A percentile compares a stretch with the other conserved stretches of the same genome.
phyloP scores from a whole-genome alignment of 352 stramenopile genomes.

The Pythium volutum region DNA sequence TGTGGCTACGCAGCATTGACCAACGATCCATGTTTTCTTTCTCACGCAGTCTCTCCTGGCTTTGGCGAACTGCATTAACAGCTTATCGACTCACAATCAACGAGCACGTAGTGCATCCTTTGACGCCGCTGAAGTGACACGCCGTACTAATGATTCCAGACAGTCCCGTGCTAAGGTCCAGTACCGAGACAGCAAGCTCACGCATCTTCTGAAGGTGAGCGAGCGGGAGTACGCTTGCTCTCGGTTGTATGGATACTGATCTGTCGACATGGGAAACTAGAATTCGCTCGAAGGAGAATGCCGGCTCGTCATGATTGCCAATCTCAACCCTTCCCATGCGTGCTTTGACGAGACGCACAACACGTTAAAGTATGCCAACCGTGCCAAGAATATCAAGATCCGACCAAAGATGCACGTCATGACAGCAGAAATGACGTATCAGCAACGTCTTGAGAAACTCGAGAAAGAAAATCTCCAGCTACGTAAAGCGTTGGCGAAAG shows the following conservation, averaged over 20 bases:
- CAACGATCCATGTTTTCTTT: not conserved
- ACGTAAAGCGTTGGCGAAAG: conserved; percentile 32
- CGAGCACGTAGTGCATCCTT: conserved; percentile 34
- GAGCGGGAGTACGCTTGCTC: not conserved
- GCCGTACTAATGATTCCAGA: conserved; percentile 12
- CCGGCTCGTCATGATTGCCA: conserved; percentile 89
- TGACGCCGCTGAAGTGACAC: conserved; percentile 31
- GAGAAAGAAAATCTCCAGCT: conserved; percentile 52
- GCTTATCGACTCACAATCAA: conserved; percentile 43
- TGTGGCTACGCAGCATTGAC: not conserved
- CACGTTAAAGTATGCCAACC: conserved; percentile 88
- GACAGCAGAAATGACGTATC: conserved; percentile 62
- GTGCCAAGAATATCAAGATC: conserved; percentile 91
- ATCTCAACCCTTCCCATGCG: conserved; percentile 70
- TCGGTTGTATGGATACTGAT: not conserved
- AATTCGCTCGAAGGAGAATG: conserved; percentile 89
- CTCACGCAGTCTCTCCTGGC: conserved; percentile 54
- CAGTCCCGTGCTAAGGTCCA: conserved; percentile 49
- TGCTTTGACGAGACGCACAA: conserved; percentile 90
- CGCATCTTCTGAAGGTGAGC: conserved; percentile 72
- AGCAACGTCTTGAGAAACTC: conserved; percentile 54
- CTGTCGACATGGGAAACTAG: conserved; percentile 17
- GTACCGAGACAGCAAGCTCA: conserved; percentile 89
- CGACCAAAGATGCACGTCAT: conserved; percentile 82
- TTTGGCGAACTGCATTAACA: conserved; percentile 91